Base-by-base conservation (phyloP, 108 stramenopile genomes). In the Cyclotella kingstonii region DNA sequence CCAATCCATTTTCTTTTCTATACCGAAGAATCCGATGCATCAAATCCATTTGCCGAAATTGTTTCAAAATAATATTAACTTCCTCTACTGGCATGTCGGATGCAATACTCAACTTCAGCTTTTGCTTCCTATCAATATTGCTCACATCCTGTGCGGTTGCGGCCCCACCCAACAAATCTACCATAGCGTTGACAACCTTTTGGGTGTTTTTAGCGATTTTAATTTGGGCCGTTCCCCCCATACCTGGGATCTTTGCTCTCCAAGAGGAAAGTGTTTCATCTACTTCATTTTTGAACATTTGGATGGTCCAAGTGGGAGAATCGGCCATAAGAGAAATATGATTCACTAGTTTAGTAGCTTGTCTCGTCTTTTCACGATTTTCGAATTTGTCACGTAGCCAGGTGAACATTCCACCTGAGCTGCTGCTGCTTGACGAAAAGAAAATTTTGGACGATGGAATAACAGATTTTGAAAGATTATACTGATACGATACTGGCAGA, bases 11-110 rank as follows among this genome's bases (percentile, higher is more conserved):
- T 39, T 59, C 27, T 27, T 82, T 61, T 17, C 91, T 78, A 58
- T 84, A 83, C 19, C 87, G 69, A 26, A 92, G 63, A 17, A 87
- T 80, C 26, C 77, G 67, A 63, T 92, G 91, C 91, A 92, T 89
- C 31, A 86, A 73, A 11, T 81, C 79, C 87, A 92, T 85, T 22
- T 79, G 70, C 17, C 81, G 72, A 62, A 89, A 86, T 54, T 87
- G 86, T 2, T 75, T 38, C 35, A 88, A 41, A 29, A 92, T 49
- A n/a, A 73, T 52, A 15, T 81, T 61, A 10, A 89, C 66, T 38
- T 92, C 87, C 38, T 85, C 82, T 26, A 91, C 58, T 7, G 82
- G 68, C 51, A 64, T 63, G 38, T 78, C 80, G 21, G 77, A 72
- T 15, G 60, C 66, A 14, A 74, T 67, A 26, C 29, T 36, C 42